These are phyloP conservation scores for Beauveria pseudobassiana DNA, from an alignment of 2,329 filamentous ascomycete species.

Conservation along the genomic window DNA sequence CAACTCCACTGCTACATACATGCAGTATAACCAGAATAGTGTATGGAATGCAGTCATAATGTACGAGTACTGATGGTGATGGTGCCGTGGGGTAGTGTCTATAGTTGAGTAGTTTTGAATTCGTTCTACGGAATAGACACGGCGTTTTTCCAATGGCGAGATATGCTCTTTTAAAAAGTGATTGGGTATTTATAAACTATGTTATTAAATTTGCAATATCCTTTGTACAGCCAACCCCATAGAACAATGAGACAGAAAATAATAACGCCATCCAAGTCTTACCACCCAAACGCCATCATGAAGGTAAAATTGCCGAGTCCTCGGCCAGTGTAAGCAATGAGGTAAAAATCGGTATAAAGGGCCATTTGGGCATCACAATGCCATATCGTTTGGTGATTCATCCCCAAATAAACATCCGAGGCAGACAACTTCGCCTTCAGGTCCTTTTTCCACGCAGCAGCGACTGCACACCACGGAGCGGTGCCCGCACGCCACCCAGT, in stretches of 20 bases:
- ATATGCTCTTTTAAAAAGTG: not conserved
- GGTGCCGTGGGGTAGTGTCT: slow-evolving; percentile 16
- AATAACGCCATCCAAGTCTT: not conserved
- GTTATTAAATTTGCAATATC: not conserved
- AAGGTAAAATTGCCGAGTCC: not conserved
- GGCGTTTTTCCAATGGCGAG: not conserved
- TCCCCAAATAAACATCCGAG: slow-evolving; percentile 50
- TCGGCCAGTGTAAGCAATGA: not conserved
- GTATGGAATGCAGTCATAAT: slow-evolving; percentile 22
- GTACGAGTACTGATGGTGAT: slow-evolving; percentile 25
- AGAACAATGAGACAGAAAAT: not conserved
- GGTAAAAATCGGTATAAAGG: not conserved
- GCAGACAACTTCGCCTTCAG: slow-evolving; percentile 59
- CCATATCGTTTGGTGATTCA: slow-evolving; percentile 21
- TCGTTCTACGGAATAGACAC: slow-evolving; percentile 2
- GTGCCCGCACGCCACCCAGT: slow-evolving; percentile 38
- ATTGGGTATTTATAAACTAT: not conserved
- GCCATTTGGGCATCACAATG: not conserved
- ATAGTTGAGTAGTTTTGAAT: not conserved
- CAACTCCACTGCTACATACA: slow-evolving; percentile 96
- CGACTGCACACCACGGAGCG: slow-evolving; percentile 54
- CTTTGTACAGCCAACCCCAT: not conserved
- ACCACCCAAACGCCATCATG: not conserved
- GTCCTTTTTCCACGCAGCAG: slow-evolving; percentile 59
- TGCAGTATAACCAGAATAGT: slow-evolving; percentile 85